phyloP scores from a whole-genome alignment of 192 early-diverging fungal genomes.

The Glomus cerebriforme region DNA sequence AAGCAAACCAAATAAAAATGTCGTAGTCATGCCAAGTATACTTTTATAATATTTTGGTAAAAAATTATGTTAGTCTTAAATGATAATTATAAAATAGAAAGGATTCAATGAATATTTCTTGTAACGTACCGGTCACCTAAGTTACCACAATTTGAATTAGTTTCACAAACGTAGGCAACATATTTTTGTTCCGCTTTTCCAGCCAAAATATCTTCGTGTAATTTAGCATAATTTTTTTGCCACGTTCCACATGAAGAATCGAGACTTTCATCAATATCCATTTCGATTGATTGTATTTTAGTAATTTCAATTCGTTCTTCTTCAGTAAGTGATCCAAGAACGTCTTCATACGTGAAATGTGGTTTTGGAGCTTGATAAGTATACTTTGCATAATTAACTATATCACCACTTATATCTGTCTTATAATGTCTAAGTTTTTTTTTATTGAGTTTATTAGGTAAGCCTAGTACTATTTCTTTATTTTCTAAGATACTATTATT shows the following conservation, averaged over 20 bases:
- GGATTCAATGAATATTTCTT: not conserved
- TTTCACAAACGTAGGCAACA: constrained; percentile 43
- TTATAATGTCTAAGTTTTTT: not conserved
- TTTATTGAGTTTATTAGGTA: not conserved
- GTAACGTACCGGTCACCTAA: constrained; percentile 47
- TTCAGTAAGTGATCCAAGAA: not conserved
- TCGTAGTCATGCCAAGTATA: constrained; percentile 48
- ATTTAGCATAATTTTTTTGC: constrained; percentile 41
- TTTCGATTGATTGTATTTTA: not conserved
- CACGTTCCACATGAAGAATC: constrained; percentile 44
- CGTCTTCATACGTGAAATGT: constrained; percentile 20
- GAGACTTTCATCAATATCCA: constrained; percentile 13
- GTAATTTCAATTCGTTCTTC: not conserved
- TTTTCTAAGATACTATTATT: not conserved
- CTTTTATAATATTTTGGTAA: not conserved
- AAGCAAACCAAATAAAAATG: constrained; percentile 45
- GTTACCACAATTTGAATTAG: constrained; percentile 46
- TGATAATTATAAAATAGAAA: not conserved
- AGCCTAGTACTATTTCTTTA: not conserved
- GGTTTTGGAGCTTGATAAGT: not conserved
- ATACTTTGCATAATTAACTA: not conserved
- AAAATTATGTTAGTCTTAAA: not conserved
- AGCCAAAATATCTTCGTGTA: constrained; percentile 34
- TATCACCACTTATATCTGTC: not conserved
- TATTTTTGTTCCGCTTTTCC: constrained; percentile 34